A percentile compares a stretch with the other conserved stretches of the same genome.
phyloP scores from a whole-genome alignment of 257 asterid genomes.

The Gardenia jasminoides region DNA sequence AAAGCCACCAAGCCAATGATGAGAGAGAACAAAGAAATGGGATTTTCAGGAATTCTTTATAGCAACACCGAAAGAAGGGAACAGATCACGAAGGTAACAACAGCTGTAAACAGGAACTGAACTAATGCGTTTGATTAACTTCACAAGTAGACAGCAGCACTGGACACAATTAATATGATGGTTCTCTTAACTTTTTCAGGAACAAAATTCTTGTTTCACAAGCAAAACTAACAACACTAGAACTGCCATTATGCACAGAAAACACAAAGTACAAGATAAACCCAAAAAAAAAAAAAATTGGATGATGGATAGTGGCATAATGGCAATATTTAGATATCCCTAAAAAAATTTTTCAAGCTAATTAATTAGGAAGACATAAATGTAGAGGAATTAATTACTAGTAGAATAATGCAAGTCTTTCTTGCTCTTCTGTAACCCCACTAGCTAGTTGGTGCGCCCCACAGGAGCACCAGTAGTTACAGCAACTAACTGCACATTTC shows the following conservation, averaged over 20 bases:
- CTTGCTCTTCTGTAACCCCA: slow-evolving; percentile 17
- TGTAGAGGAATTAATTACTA: background rate
- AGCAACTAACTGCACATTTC: slow-evolving; percentile 23
- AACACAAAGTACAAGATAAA: too few species aligned
- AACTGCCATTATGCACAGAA: too few species aligned
- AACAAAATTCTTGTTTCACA: slow-evolving; percentile 23
- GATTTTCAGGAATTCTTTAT: slow-evolving; percentile 15
- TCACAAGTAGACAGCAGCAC: background rate
- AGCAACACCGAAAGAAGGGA: slow-evolving; percentile 22
- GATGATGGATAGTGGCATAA: background rate
- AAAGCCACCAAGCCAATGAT: slow-evolving; percentile 17
- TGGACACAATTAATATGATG: slow-evolving; percentile 5
- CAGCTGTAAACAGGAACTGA: slow-evolving; percentile 19
- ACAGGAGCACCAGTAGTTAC: slow-evolving; percentile 13
- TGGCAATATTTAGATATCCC: background rate
- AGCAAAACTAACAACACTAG: slow-evolving; percentile 17
- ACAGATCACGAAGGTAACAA: slow-evolving; percentile 8
- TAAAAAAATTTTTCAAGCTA: background rate
- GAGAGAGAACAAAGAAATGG: slow-evolving; percentile 17
- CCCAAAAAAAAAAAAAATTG: too few species aligned
- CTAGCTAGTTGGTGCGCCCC: slow-evolving; percentile 16
- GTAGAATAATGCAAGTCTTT: slow-evolving; percentile 13
- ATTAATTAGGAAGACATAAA: background rate
- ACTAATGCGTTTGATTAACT: background rate
- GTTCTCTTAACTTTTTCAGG: background rate